Base-by-base conservation (phyloP, 2,329 filamentous ascomycete species). In the Alternaria consortialis region DNA sequence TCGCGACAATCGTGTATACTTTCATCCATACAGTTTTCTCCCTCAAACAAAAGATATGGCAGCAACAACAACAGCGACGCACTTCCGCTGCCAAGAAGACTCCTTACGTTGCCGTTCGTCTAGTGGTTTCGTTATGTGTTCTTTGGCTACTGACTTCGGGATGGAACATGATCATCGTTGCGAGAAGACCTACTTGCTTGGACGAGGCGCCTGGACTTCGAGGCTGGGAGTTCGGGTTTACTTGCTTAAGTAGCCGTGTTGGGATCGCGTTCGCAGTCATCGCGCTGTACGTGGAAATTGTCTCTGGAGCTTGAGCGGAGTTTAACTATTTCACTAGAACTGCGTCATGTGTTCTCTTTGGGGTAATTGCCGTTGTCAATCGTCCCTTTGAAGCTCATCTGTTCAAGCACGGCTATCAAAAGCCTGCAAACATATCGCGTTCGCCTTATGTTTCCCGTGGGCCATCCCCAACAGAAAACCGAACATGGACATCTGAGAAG, bases 161-260 rank as follows among this genome's bases (percentile, higher is more conserved):
- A 7, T 80, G 79, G 78, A 76, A 79, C 62, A 71, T 80, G 62
- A 79, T 80, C 40, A 64, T 75, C 12, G 75, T 78, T 4, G 76
- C 77, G 13, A 68, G 78, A n/a, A 71, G 73, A 54, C 78, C 78
- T 7, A 34, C 71, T 6, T 80, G 79, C 54, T 56, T 76, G 17
- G 57, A 69, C 25, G 56, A 60, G 12, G 68, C 53, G n/a, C 44
- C 64, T 7, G 66, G 62, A 8, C 65, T 70, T 32, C 58, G 68
- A 43, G 58, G 62, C n/a, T 80, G 77, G 77, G 72, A 77, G 47
- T 64, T 63, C 27, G 78, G 77, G 5, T 56, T 63, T n/a, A 70
- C 71, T 7, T 80, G 79, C 55, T 56, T 66, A 6, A 56, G 74
- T 5, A 73, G 68, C 25, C 71, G 77, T 7, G 53, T 73, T 8